Base-by-base conservation (phyloP, 1,284 basidiomycete genomes). In the Somion occarium region DNA sequence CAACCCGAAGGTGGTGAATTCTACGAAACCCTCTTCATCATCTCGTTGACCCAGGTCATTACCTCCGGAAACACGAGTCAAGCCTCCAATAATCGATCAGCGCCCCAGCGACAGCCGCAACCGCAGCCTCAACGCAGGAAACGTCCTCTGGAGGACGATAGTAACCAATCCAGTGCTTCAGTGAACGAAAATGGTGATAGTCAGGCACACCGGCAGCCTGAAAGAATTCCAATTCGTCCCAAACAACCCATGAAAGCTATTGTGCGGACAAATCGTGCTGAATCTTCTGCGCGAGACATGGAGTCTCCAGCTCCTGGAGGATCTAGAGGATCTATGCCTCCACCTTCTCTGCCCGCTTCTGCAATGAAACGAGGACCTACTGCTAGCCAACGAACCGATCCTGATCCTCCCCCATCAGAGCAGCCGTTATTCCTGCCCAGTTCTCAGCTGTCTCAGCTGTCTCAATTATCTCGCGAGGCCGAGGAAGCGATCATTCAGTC, bases 11-110 rank as follows among this genome's bases (percentile, higher is more conserved):
- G 78, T 18, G 44, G 30, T 11, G 85, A 89, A 58, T 72, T 73
- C 48, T 73, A 71, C 2, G 79, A 85, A 30, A 73, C 73, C 38
- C 72, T 88, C 37, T 90, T 88, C 60, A 83, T 88, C 26, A 84
- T 91, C 54, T 85, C 86, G 9, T 87, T 88, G 9, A 88, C 78
- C 60, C 79, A 82, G 49, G 27, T 55, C 44, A 60, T 52, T 20
- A 44, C 12, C 55, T 43, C 26, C 38, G 43, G 38, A 42, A 53
- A 44, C 46, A 27, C 22, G 37, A 39, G 22, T 45, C 52, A 26
- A 43, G 39, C 51, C 51, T 49, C 50, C 62, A 52, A 26, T 26
- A 37, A 44, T 24, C 30, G 30, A 7, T 34, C 30, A 7, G 37
- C 50, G 13, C 23, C 15, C 22, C 22, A 48, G 25, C 23, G 18